A percentile compares a stretch with the other conserved stretches of the same genome.
Evolutionary conservation across 2,329 filamentous ascomycete species (phyloP).

Genomic region (Monosporascus sp.): DNA sequence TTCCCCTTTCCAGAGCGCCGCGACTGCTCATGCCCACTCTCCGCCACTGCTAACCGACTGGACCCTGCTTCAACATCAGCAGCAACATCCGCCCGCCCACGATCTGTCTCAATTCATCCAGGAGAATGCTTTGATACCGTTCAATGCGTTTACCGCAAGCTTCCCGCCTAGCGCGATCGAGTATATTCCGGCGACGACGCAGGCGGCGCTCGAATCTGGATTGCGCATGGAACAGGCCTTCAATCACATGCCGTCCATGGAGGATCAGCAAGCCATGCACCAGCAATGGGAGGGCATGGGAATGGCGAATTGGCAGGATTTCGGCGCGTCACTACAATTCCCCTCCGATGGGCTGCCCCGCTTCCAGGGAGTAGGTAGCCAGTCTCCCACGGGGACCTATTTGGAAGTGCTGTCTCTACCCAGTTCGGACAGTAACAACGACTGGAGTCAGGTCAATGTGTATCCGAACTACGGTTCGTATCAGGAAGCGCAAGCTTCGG

Average conservation of each 20-base stretch:
- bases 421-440: conserved; percentile 76
- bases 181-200: conserved; percentile 57
- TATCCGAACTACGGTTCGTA: conserved; percentile 67
- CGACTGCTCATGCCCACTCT: conserved; percentile 41
- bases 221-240: conserved; percentile 60
- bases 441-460: conserved; percentile 78
- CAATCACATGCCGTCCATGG: conserved; percentile 50
- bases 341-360: conserved; percentile 37
- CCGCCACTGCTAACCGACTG: conserved; percentile 52
- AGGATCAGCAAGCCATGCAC: conserved; percentile 52
- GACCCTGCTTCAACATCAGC: conserved; percentile 53
- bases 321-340: conserved; percentile 57
- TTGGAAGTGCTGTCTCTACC: conserved; percentile 80
- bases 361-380: conserved; percentile 45
- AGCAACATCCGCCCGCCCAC: conserved; percentile 38
- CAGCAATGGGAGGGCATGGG: conserved; percentile 51
- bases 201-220: conserved; percentile 58
- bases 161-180: conserved; percentile 54
- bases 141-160: conserved; percentile 45
- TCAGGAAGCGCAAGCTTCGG: conserved; percentile 43
- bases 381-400: conserved; percentile 73
- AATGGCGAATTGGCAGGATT: conserved; percentile 75
- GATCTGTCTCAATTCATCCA: conserved; percentile 52
- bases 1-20: conserved; percentile 46
- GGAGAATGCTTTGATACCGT: conserved; percentile 52